A percentile compares a stretch with the other conserved stretches of the same genome.
Evolutionary conservation across 1,284 basidiomycete genomes (phyloP).

Genomic region (Ustilago sp.): DNA sequence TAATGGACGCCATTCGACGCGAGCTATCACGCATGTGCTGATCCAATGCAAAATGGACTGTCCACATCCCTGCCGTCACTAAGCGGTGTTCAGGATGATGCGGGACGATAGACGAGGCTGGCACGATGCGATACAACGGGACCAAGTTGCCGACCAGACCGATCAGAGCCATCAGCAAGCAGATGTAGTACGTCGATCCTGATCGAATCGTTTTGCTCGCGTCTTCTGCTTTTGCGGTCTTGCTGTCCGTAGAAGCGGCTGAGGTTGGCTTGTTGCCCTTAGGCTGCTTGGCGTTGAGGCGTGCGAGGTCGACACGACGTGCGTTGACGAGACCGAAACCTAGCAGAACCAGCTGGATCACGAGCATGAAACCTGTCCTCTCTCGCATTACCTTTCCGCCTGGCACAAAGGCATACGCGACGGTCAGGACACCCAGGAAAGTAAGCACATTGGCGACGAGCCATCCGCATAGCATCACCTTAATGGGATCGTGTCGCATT

Average conservation of each 20-base stretch:
- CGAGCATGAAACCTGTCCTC: conserved; percentile 74
- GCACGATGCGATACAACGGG: conserved; percentile 72
- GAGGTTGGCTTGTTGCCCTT: neutral
- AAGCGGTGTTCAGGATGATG: conserved; percentile 78
- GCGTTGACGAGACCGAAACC: conserved; percentile 38
- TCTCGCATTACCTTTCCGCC: conserved; percentile 83
- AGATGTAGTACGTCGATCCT: conserved; percentile 44
- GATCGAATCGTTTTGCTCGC: conserved; percentile 1
- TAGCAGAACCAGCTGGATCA: conserved; percentile 36
- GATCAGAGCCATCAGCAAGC: conserved; percentile 44
- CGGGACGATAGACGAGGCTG: conserved; percentile 75
- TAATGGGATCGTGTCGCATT: conserved; percentile 58
- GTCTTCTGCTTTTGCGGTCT: conserved; percentile 14
- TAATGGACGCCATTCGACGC: conserved; percentile 79
- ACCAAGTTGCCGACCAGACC: conserved; percentile 39
- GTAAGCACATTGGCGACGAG: conserved; percentile 55
- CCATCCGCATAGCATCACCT: conserved; percentile 57
- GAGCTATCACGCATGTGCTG: conserved; percentile 65
- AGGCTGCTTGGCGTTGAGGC: conserved; percentile 3
- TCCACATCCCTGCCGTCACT: conserved; percentile 91
- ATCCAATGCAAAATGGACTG: conserved; percentile 70
- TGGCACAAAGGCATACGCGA: conserved; percentile 94
- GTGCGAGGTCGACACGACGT: conserved; percentile 24
- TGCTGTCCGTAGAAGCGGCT: conserved; percentile 3
- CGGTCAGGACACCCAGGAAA: conserved; percentile 75